Evolutionary conservation across 768 basidiomycete species (phyloP).

Genomic region (Hirschioporus abietinus): DNA sequence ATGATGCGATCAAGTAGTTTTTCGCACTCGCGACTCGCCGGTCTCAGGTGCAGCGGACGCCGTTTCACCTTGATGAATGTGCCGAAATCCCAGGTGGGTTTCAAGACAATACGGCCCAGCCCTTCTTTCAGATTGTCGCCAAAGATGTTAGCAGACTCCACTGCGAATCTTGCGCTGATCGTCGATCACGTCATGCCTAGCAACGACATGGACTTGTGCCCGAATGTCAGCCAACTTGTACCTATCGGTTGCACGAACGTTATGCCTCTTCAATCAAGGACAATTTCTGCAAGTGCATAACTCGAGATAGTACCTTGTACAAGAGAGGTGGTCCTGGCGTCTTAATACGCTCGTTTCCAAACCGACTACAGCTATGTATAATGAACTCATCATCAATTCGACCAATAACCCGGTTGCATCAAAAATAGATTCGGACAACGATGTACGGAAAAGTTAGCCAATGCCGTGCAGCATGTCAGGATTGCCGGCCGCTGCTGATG

Average conservation of each 20-base stretch:
- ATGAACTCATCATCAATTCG: neutral
- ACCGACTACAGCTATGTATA: neutral
- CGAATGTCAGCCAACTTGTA: neutral
- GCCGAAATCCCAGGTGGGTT: too few species aligned
- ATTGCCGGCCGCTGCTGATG: neutral
- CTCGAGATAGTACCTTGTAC: too few species aligned
- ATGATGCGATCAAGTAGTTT: neutral
- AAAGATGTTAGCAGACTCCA: neutral
- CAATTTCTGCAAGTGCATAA: too few species aligned
- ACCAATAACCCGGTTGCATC: neutral
- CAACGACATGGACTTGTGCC: neutral
- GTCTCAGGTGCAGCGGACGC: neutral
- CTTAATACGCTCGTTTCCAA: too few species aligned
- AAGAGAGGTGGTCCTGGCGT: too few species aligned
- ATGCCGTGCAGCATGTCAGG: neutral
- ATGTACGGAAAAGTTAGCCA: neutral
- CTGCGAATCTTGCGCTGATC: neutral
- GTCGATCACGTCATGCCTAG: neutral
- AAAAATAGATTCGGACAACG: neutral
- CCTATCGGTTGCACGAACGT: neutral
- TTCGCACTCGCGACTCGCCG: neutral
- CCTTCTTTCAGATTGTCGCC: neutral
- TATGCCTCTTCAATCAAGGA: neutral
- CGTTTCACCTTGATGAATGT: neutral
- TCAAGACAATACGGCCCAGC: too few species aligned